Evolutionary conservation across 352 stramenopile genomes (phyloP).

Genomic region (Globisporangium carolinianum): DNA sequence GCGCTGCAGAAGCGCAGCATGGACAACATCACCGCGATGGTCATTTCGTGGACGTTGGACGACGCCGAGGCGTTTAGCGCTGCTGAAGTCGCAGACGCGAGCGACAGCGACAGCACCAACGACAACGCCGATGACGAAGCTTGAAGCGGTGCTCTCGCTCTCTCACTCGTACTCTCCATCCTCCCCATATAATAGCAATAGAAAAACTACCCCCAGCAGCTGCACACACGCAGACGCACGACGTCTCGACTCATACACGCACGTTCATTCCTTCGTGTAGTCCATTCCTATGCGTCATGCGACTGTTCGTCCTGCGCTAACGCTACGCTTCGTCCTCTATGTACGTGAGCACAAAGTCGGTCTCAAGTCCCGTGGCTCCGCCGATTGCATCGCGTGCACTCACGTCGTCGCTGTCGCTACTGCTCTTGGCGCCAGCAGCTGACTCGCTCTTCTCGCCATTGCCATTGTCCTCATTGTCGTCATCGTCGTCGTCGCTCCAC

Average conservation of each 20-base stretch:
- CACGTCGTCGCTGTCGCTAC: slow-evolving; percentile 4
- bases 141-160: not conserved
- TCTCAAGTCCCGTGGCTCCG: not conserved
- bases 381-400: slow-evolving; percentile 11
- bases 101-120: slow-evolving; percentile 3
- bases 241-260: not conserved
- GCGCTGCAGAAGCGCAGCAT: slow-evolving; percentile 63
- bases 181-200: slow-evolving; percentile 5
- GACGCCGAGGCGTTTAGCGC: slow-evolving; percentile 11
- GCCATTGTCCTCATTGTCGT: slow-evolving; percentile 2
- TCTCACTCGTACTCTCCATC: not conserved
- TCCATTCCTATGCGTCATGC: no score
- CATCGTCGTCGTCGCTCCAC: slow-evolving; percentile 70
- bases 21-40: slow-evolving; percentile 82
- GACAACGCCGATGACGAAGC: slow-evolving; percentile 2
- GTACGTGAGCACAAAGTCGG: slow-evolving; percentile 17
- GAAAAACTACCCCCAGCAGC: not conserved
- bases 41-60: slow-evolving; percentile 44
- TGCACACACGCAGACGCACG: no score
- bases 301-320: no score
- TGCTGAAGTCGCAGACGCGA: slow-evolving; percentile 13
- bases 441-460: slow-evolving; percentile 6
- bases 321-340: slow-evolving; percentile 11
- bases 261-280: not conserved
- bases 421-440: slow-evolving; percentile 12